Evolutionary conservation across 257 asterid genomes (phyloP).

Genomic region (Scutellaria baicalensis): DNA sequence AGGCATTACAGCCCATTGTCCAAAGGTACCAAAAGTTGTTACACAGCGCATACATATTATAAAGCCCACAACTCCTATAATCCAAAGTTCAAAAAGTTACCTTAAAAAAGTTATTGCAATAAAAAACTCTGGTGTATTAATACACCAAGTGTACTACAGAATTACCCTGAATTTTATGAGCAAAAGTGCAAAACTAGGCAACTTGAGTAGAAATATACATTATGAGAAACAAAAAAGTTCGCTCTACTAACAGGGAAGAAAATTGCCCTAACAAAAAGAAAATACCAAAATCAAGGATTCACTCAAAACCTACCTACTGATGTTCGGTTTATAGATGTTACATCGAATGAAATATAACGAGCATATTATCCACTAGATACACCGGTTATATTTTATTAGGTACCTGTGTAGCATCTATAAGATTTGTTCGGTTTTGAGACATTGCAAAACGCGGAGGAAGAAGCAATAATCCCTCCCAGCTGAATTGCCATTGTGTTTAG

Average conservation of each 20-base stretch:
- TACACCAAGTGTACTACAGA: no score
- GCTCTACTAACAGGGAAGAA: background rate
- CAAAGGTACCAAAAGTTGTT: no score
- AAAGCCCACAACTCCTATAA: no score
- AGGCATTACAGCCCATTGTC: no score
- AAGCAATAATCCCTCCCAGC: constrained; percentile 19
- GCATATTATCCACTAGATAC: background rate
- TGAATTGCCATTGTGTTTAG: constrained; percentile 8
- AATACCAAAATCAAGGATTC: constrained; percentile 4
- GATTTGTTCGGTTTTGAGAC: background rate
- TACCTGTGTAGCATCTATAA: background rate
- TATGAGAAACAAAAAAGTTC: background rate
- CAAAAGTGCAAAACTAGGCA: background rate
- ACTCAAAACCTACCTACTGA: constrained; percentile 18
- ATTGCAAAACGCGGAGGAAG: background rate
- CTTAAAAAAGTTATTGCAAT: no score
- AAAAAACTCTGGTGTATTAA: no score
- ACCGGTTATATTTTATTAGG: background rate
- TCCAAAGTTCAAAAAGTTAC: no score
- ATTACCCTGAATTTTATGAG: background rate
- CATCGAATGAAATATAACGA: background rate
- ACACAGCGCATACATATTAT: no score
- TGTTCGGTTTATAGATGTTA: background rate
- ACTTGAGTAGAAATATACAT: background rate
- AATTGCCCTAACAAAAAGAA: background rate